Conservation (phyloP, 176 grass and related monocot genomes). For the Eremochloa ophiuroides region DNA sequence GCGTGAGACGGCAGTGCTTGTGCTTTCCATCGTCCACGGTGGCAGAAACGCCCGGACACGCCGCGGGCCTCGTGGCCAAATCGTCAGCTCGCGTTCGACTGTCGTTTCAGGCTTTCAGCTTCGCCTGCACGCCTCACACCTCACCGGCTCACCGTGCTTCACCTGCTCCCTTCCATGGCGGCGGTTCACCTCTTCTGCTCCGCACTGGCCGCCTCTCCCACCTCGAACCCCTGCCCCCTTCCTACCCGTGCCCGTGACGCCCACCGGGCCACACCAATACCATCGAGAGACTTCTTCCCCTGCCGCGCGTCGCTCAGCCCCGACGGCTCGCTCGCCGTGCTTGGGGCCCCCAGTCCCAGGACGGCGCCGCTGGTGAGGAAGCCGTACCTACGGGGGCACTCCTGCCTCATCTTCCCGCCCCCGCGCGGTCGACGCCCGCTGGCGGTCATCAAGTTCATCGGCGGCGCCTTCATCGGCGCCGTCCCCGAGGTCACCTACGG, state of each 20-base stretch:
- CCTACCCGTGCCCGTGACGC: background rate
- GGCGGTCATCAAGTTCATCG: conserved; percentile 79
- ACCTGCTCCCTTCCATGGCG: background rate
- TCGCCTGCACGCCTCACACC: background rate
- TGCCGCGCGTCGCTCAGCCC: conserved; percentile 34
- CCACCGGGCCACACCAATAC: background rate
- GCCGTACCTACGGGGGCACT: conserved; percentile 45
- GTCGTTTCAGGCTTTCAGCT: background rate
- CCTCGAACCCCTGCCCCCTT: background rate
- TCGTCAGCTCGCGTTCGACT: conserved; percentile 3
- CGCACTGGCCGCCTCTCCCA: background rate
- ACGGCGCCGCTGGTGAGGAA: background rate
- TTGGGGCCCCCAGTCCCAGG: background rate
- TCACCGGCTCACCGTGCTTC: background rate
- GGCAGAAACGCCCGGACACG: background rate
- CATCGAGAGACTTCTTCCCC: conserved; percentile 13
- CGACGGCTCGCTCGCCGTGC: conserved; percentile 13
- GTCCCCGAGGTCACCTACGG: conserved; percentile 83
- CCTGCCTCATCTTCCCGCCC: conserved; percentile 71
- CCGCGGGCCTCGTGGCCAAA: conserved; percentile 32
- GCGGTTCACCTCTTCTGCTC: conserved; percentile 17
- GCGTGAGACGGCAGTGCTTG: no score
- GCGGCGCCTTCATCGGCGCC: conserved; percentile 89
- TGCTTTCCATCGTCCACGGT: background rate
- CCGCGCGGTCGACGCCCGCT: conserved; percentile 48